Base-by-base conservation (phyloP, 371 early-diverging fungal species). In the Mortierella polycephala region DNA sequence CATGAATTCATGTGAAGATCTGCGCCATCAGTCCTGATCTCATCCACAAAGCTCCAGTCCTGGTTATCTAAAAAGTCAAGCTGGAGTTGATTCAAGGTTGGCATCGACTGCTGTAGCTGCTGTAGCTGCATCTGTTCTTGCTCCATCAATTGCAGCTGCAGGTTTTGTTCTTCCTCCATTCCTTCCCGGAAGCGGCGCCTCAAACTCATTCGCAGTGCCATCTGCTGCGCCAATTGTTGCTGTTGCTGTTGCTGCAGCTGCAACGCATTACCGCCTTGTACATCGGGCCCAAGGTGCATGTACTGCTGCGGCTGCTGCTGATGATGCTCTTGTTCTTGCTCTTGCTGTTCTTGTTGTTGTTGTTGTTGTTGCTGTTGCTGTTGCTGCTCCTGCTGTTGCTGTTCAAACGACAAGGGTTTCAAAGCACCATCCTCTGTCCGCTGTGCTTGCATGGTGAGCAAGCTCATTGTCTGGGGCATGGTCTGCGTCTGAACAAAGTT, bases 31-130 rank as follows among this genome's bases (percentile, higher is more conserved):
- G 61, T 64, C 16, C 72, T 59, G 40, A 77, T 68, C 62, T 77
- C 77, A 42, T 77, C 58, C 57, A 77, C 77, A 58, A 77, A 77
- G 46, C 72, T 71, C 77, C 77, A 77, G 49, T 77, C 77, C 42
- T 67, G 61, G 23, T 77, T 62, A 40, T 77, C 77, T 69, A 77
- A 45, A 53, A 77, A 77, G 30, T 71, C 71, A 20, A 76, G 71
- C 61, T 71, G 77, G 41, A 76, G 67, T 12, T 59, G 67, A 37
- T 67, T 54, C 60, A 76, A 42, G 39, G 60, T 56, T 9, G 70
- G 65, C 51, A 65, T 62, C n/a, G 64, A 61, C 57, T 71, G 71
- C 9, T 75, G 75, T 23, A 71, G 46, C 57, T 71, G 76, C 42
- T 71, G 76, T 0, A 76, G 67, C 46, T 76, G 71, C 64, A 71